Evolutionary conservation across 2,329 filamentous ascomycete species (phyloP), one percentile per base, ranked within the genome.

Genomic region (Diaporthe helianthi): DNA sequence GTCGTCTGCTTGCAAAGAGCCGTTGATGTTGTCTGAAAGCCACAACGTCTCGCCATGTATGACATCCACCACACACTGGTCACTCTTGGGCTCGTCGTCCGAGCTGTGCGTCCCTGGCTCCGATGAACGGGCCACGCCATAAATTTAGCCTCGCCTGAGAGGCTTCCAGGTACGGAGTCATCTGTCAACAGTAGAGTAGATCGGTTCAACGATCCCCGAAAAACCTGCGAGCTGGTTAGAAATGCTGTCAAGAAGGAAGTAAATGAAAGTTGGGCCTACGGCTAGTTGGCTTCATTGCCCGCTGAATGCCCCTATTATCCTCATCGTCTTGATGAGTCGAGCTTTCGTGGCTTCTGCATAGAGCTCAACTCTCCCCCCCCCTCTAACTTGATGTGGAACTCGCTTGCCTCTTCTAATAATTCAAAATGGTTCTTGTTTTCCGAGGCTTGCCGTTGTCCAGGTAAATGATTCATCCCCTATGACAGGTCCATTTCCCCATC

Each of bases 401-500:
- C 36, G 36, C 19, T 49, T 31, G 17, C 58, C 33, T 12, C n/a
- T 8, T 24, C n/a, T 31, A 36, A 19, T 12, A 6, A 36, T 63
- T 49, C 31, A 9, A 36, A 36, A 29, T n/a, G 41, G 19, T 10
- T 13, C 44, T 22, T 6, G 44, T n/a, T 13, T 36, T 19, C 12
- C 13, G 29, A 49, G 44, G 15, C 22, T 17, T 10, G 3, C 19
- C n/a, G n/a, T 49, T 9, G 41, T 17, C 17, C 24, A n/a, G 15
- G 5, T 15, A 29, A 36, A 24, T 31, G 58, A 29, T 49, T 36
- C 26, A 49, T 51, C 29, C 24, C 51, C 52, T 67, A 67, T n/a
- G 78, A 80, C 72, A 84, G 72, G 65, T 85, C 83, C 83, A 87
- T 86, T 38, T 81, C 80, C 26, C 82, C 82, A 46, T 79, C 80